phyloP scores from a whole-genome alignment of 2,329 filamentous ascomycete species.

The Aspergillus texensis region DNA sequence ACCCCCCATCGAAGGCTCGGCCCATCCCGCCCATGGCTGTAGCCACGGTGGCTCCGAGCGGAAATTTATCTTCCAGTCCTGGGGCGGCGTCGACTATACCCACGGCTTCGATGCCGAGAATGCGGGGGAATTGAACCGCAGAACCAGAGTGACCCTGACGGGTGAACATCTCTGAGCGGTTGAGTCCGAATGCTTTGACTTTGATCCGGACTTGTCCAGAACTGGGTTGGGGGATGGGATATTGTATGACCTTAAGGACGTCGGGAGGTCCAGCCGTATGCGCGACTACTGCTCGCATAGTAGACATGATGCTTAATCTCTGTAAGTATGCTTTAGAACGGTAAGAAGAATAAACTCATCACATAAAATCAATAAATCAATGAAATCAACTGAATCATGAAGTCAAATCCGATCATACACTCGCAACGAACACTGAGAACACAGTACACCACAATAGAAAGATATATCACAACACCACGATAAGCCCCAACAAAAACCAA shows the following conservation, averaged over 20 bases:
- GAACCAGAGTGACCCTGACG: conserved; percentile 45
- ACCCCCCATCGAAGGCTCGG: conserved; percentile 51
- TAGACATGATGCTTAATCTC: conserved; percentile 15
- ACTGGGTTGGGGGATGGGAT: conserved; percentile 44
- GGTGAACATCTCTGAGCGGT: conserved; percentile 52
- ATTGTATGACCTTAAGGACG: conserved; percentile 42
- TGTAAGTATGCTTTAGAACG: not conserved
- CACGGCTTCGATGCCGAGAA: conserved; percentile 52
- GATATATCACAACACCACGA: not conserved
- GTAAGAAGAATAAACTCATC: too few relatives aligned
- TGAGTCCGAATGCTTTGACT: conserved; percentile 51
- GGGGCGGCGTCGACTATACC: conserved; percentile 45
- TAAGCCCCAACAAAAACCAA: not conserved
- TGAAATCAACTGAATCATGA: not conserved
- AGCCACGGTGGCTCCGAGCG: conserved; percentile 46
- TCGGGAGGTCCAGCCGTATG: conserved; percentile 42
- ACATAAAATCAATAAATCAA: not conserved
- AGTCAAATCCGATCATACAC: not conserved
- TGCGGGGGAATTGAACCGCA: conserved; percentile 46
- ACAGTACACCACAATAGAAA: not conserved
- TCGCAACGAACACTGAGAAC: not conserved
- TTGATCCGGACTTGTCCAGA: conserved; percentile 45
- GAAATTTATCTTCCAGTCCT: conserved; percentile 34
- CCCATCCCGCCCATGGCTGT: conserved; percentile 56
- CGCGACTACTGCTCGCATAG: conserved; percentile 51